A percentile compares a stretch with the other conserved stretches of the same genome.
phyloP scores from a whole-genome alignment of 139 green algal species.

The Picochlorum sp. region DNA sequence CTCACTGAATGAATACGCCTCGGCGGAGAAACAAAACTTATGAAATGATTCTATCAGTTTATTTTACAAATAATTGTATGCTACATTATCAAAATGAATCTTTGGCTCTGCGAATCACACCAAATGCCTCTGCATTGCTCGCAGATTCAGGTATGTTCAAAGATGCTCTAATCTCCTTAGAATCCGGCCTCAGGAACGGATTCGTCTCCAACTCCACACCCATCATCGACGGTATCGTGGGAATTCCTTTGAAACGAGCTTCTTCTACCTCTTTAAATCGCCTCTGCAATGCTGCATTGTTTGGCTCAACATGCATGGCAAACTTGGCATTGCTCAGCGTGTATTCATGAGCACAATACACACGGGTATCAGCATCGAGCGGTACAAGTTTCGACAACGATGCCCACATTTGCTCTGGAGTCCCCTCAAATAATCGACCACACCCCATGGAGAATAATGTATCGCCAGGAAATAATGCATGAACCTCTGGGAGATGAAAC shows the following conservation, averaged over 20 bases:
- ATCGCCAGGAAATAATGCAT: constrained; percentile 55
- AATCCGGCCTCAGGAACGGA: constrained; percentile 71
- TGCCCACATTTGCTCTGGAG: constrained; percentile 62
- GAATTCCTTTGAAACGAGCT: constrained; percentile 29
- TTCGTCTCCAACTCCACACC: constrained; percentile 79
- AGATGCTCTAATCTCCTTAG: constrained; percentile 41
- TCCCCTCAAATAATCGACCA: constrained; percentile 85
- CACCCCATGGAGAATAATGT: constrained; percentile 87
- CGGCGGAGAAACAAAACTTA: too few species aligned
- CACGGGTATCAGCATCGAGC: constrained; percentile 56
- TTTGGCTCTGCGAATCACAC: constrained; percentile 59
- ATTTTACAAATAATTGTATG: neutral
- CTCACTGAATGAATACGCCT: constrained; percentile 3
- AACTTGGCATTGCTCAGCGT: constrained; percentile 61
- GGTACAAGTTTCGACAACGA: constrained; percentile 65
- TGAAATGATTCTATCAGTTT: too few species aligned
- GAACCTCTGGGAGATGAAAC: constrained; percentile 48
- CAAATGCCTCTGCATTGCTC: constrained; percentile 57
- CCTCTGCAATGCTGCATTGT: constrained; percentile 50
- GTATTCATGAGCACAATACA: constrained; percentile 78
- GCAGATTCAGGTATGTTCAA: constrained; percentile 36
- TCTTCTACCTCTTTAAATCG: constrained; percentile 49
- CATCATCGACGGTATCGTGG: constrained; percentile 70
- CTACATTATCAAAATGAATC: constrained; percentile 55
- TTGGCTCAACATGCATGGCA: constrained; percentile 53